phyloP scores from a whole-genome alignment of 805 yeast genomes.

The Kodamaea laetipori region DNA sequence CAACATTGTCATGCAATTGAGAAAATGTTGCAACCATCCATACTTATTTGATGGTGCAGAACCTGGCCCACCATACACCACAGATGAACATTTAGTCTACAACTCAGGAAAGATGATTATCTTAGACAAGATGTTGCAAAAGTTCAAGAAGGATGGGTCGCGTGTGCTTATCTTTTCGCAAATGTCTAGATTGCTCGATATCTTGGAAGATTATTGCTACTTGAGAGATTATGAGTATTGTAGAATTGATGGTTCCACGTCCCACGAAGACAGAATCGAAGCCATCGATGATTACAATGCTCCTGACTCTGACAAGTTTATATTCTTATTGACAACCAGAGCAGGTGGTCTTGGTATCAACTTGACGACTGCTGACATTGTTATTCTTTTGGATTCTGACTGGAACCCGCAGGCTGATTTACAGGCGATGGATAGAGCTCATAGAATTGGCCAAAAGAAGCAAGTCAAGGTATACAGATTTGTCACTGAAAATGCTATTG shows the following conservation, averaged over 20 bases:
- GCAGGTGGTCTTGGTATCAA: slow-evolving; percentile 98
- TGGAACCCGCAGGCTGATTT: slow-evolving; percentile 99
- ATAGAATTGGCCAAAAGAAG: slow-evolving; percentile 94
- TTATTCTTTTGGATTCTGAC: slow-evolving; percentile 85
- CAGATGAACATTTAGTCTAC: slow-evolving; percentile 89
- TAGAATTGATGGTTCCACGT: slow-evolving; percentile 91
- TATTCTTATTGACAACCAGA: slow-evolving; percentile 86
- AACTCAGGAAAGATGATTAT: slow-evolving; percentile 92
- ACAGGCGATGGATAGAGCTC: slow-evolving; percentile 98
- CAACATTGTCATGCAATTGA: slow-evolving; percentile 93
- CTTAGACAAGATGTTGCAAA: slow-evolving; percentile 76
- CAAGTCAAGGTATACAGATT: slow-evolving; percentile 92
- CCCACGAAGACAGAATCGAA: slow-evolving; percentile 87
- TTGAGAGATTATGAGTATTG: slow-evolving; percentile 84
- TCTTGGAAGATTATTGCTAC: slow-evolving; percentile 87
- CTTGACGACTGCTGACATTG: slow-evolving; percentile 88
- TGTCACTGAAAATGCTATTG: slow-evolving; percentile 94
- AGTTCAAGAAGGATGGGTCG: slow-evolving; percentile 74
- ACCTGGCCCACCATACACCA: slow-evolving; percentile 97
- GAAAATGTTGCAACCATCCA: slow-evolving; percentile 97
- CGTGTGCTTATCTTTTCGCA: slow-evolving; percentile 91
- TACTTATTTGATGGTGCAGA: slow-evolving; percentile 98
- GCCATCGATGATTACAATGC: slow-evolving; percentile 91
- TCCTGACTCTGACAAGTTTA: slow-evolving; percentile 79
- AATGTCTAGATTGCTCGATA: slow-evolving; percentile 88